Base-by-base conservation (phyloP, 2,329 filamentous ascomycete species). In the Sordariomycetes sp. region DNA sequence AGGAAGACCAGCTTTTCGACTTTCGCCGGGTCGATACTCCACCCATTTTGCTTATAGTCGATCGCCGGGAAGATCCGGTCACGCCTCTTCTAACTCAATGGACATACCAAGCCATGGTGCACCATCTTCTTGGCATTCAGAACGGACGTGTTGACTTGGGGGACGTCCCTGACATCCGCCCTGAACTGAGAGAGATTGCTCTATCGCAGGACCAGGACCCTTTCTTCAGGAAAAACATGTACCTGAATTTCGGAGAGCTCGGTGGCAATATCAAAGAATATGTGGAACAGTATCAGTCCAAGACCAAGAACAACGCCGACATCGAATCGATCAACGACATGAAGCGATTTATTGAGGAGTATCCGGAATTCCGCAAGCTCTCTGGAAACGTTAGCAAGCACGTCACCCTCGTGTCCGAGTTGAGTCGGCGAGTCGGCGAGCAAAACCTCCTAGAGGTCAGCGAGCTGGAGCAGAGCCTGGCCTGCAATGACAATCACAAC, bases 31-130 rank as follows among this genome's bases (percentile, higher is more conserved):
- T 88, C 34, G 92, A 98, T 56, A 98, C 92, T 1, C 85, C 90
- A 8, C 92, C 93, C 0, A 88, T 98, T 46, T 68, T 98, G 11
- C 70, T 98, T 21, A 76, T 98, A 35, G 63, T 98, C 20, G 92
- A 98, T 58, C 78, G 92, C 27, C 76, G 92, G 55, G 88, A 95
- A 52, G 92, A 98, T 49, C 90, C 92, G 0, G 83, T 96, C 33
- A 98, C 92, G 4, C 92, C 92, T 0, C 65, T 98, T 9, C 70
- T 98, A 32, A 94, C 87, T 3, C 92, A 98, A 55, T 98, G 92
- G 92, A 98, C 92, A 18, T 98, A 98, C 51, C 92, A 98, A 60
- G 92, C 92, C n/a, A 98, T 98, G 88, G 92, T 98, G 1, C 92
- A 98, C 54, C 92, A 98, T 51, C 64, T 96, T 3, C 68, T 98